Evolutionary conservation across 257 asterid species (phyloP), one percentile per base, ranked within the genome.

Genomic region (Solanum bulbocastanum): DNA sequence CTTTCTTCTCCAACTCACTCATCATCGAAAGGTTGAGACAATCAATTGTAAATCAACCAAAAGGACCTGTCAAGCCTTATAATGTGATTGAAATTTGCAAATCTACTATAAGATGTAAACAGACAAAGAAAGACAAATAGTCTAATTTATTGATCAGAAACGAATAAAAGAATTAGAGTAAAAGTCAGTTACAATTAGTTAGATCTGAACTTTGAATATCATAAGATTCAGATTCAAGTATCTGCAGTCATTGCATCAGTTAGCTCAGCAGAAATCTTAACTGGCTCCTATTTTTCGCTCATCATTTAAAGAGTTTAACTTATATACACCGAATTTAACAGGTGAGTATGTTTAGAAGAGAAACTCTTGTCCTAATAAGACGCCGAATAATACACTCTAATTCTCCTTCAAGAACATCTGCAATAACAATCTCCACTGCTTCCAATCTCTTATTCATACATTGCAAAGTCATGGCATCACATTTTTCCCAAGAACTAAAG

Each of bases 301-400:
- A 0, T 73, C 9, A 35, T 35, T 35, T 73, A 6, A 73, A 35
- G 27, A 18, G 46, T 73, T 71, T 1, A 73, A 73, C 16, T 20
- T 73, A 35, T 35, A 35, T 18, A 73, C 30, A 35, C 9, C 4
- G 10, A 15, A 49, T 37, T 81, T 89, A 91, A 82, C 27, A 78
- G 39, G 94, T 95, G 83, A 94, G 93, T 72, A 95, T 89, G 81
- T 94, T 96, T 0, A 96, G 91, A 76, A 94, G 95, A 0, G 95
- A 94, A 10, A 96, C 98, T 58, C 98, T 91, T 0, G 99, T 95
- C 78, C 92, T 68, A 87, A 96, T 92, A 87, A 95, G 88, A 86
- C 97, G 90, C 23, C 96, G 90, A 44, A 93, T 94, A 88, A 95
- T 94, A 18, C 93, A 89, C 83, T 96, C 96, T 62, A 96, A 23